Percentiles rank a stretch among this genome's conserved stretches.
Conservation (phyloP, 176 grass and related monocot species). For the Avena atlantica region DNA sequence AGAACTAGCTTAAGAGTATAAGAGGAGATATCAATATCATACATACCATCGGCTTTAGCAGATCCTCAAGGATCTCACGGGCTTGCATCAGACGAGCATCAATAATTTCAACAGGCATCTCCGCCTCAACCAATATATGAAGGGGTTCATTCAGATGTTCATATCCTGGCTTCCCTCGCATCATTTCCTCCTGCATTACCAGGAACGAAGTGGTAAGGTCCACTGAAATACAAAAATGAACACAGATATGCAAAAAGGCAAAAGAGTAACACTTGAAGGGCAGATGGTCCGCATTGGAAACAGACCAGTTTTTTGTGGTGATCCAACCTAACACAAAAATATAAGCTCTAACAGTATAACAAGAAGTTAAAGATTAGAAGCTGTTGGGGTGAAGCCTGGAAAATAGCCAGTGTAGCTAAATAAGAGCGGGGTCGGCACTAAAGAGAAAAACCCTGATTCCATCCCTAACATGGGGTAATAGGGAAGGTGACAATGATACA, state of each 20-base stretch:
- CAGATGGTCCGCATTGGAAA: not conserved
- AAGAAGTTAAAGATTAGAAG: not conserved
- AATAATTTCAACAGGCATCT: conserved; percentile 84
- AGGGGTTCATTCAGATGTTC: conserved; percentile 97
- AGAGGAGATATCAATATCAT: conserved; percentile 23
- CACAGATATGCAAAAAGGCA: conserved; percentile 26
- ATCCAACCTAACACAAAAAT: not conserved
- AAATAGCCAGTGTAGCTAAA: not conserved
- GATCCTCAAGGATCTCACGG: conserved; percentile 86
- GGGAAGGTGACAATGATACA: conserved; percentile 18
- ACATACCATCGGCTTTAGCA: conserved; percentile 87
- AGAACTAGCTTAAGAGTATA: not conserved
- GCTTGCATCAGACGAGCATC: conserved; percentile 88
- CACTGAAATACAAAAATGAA: conserved; percentile 2
- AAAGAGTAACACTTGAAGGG: not conserved
- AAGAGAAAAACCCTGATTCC: not conserved
- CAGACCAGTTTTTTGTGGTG: not conserved
- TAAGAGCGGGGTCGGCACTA: not conserved
- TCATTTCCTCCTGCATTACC: conserved; percentile 79
- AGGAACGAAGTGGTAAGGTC: not conserved
- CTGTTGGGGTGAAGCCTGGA: not conserved
- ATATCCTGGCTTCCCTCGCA: conserved; percentile 92
- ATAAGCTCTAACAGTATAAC: not conserved
- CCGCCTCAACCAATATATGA: conserved; percentile 91
- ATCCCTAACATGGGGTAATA: not conserved